Evolutionary conservation across 139 green algal species (phyloP), one percentile per base, ranked within the genome.

Genomic region (Ettlia oleoabundans): DNA sequence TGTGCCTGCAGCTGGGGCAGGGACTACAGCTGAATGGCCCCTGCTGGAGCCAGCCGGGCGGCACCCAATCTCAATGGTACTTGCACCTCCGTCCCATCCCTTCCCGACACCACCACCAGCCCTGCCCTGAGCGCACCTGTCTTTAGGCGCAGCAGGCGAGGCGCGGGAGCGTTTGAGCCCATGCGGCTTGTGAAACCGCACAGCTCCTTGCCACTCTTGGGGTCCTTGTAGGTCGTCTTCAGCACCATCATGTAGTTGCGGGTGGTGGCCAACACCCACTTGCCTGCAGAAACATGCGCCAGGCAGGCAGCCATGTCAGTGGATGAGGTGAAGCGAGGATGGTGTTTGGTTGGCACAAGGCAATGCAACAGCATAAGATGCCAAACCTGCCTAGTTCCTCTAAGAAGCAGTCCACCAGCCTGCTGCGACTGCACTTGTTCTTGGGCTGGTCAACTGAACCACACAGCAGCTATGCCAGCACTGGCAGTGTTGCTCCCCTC

Each of bases 211-310:
- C 86, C 92, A 21, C 72, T 74, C 70, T 82, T 83, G 76, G 92
- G 89, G 66, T 95, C 88, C 26, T 82, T 84, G 82, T 93, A 98
- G 10, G 86, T 92, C 0, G 96, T 96, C 87, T 95, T 96, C 41
- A 99, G 84, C 35, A 99, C 88, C 89, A 99, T 95, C 15, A 99
- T 89, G 90, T 97, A 99, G 65, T 90, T 90, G 76, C 97, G 90
- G 0, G 96, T 98, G 33, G 96, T 99, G 55, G 95, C 96, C 65
- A 99, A 74, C 40, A 98, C 89, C 88, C 90, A 97, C 80, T 90
- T 92, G 40, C 52, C 90, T 69, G 64, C 64, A 43, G 55, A 42
- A 40, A 18, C 43, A 55, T n/a, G n/a, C n/a, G n/a, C n/a, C n/a
- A n/a, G n/a, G n/a, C n/a, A n/a, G n/a, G n/a, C n/a, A n/a, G n/a